A percentile compares a stretch with the other conserved stretches of the same genome.
phyloP scores from a whole-genome alignment of 1,139 yeast genomes.

The Candida labiduridarum region DNA sequence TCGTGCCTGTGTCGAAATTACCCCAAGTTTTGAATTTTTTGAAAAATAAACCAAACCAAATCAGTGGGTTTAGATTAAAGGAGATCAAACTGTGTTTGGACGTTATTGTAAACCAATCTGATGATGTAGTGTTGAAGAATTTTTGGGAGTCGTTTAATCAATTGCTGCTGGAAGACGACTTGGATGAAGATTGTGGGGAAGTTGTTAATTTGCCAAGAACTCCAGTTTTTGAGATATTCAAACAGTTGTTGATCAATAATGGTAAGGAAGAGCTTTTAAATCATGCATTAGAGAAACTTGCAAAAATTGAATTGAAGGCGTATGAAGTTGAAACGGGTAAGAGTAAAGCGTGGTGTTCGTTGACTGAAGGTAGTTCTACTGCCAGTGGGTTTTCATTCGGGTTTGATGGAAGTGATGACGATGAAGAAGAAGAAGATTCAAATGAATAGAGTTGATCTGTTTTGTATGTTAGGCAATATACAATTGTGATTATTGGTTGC shows the following conservation, averaged over 20 bases:
- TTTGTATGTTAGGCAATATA: background rate
- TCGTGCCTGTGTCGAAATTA: slow-evolving; percentile 68
- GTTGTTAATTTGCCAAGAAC: slow-evolving; percentile 39
- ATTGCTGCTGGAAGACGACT: slow-evolving; percentile 17
- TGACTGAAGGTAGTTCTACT: slow-evolving; percentile 16
- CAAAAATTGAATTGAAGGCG: slow-evolving; percentile 17
- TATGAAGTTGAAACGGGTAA: slow-evolving; percentile 20
- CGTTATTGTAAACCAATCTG: slow-evolving; percentile 10
- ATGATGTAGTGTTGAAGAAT: slow-evolving; percentile 16
- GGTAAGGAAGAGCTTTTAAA: slow-evolving; percentile 36
- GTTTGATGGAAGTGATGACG: slow-evolving; percentile 29
- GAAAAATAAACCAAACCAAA: slow-evolving; percentile 65
- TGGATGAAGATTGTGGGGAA: slow-evolving; percentile 50
- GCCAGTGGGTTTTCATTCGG: slow-evolving; percentile 29
- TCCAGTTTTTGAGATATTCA: slow-evolving; percentile 63
- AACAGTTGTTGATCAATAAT: slow-evolving; percentile 40
- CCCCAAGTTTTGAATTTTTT: slow-evolving; percentile 67
- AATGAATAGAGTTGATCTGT: background rate
- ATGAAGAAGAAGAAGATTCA: slow-evolving; percentile 7
- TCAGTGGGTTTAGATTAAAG: slow-evolving; percentile 74
- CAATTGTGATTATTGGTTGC: background rate
- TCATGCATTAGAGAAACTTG: slow-evolving; percentile 34
- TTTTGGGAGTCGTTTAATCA: slow-evolving; percentile 23
- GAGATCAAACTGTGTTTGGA: slow-evolving; percentile 47
- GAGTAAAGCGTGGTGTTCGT: slow-evolving; percentile 27